Conservation (phyloP, 257 asterid genomes). For the Solanum commersonii region DNA sequence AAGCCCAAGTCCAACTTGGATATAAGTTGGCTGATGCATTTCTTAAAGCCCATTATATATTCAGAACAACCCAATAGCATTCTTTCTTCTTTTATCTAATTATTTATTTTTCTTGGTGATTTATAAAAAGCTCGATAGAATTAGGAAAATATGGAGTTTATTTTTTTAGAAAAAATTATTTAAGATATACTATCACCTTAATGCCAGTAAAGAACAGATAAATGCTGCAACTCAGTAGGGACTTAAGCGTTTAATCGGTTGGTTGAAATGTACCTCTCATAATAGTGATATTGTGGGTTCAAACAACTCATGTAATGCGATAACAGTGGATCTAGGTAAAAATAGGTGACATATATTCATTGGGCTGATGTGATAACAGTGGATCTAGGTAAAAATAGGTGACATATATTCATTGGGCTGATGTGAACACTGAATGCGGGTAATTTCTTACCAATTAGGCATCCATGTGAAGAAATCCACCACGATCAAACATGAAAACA, state of each 20-base stretch:
- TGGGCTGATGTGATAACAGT: neutral
- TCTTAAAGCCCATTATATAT: neutral
- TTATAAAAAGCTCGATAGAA: neutral
- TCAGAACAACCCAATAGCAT: neutral
- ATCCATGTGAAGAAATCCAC: neutral
- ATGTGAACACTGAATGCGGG: neutral
- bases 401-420: neutral
- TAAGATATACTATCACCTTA: neutral
- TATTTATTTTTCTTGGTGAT: neutral
- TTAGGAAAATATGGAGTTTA: neutral
- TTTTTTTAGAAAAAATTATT: neutral
- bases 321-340: too few species aligned
- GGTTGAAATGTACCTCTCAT: neutral
- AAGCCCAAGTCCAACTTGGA: conserved; percentile 11
- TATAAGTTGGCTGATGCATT: conserved; percentile 10
- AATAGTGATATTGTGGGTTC: too few species aligned
- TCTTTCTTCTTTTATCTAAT: neutral
- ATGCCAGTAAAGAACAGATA: too few species aligned
- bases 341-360: neutral
- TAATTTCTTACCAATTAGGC: neutral
- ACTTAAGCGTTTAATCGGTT: too few species aligned
- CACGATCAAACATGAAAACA: neutral
- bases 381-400: too few species aligned
- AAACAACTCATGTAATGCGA: too few species aligned
- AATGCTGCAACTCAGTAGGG: too few species aligned